These are phyloP conservation scores for Blastobotrys proliferans DNA, from an alignment of 1,139 yeast species.

Conservation along the genomic window DNA sequence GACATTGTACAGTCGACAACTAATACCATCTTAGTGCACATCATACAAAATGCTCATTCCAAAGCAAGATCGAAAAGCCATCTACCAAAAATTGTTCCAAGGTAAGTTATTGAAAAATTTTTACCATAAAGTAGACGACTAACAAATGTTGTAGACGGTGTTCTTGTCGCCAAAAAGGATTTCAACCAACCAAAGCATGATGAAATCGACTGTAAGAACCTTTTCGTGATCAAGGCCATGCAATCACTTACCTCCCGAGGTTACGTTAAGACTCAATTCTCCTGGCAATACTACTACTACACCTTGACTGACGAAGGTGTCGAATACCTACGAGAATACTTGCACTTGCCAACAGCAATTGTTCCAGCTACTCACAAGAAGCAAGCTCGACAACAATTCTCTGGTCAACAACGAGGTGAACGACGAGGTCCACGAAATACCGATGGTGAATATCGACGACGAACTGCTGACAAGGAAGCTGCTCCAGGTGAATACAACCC, in stretches of 20 bases:
- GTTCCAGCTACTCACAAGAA: conserved; percentile 98
- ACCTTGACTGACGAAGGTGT: conserved; percentile 99
- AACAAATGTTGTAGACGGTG: conserved; percentile 71
- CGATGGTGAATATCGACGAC: conserved; percentile 44
- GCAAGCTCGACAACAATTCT: conserved; percentile 81
- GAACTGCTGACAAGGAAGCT: conserved; percentile 33
- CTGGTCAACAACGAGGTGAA: conserved; percentile 34
- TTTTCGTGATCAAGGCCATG: conserved; percentile 97
- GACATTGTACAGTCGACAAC: background rate
- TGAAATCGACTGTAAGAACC: conserved; percentile 96
- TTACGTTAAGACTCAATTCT: conserved; percentile 98
- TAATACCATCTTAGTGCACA: too few relatives aligned
- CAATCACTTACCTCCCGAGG: conserved; percentile 99
- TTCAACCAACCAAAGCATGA: conserved; percentile 97
- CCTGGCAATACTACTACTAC: conserved; percentile 99
- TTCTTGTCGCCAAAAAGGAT: conserved; percentile 98
- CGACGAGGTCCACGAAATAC: conserved; percentile 35
- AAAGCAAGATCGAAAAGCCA: conserved; percentile 99
- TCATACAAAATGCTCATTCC: conserved; percentile 88
- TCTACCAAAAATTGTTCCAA: conserved; percentile 98
- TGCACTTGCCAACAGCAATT: conserved; percentile 97
- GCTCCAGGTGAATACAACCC: conserved; percentile 34
- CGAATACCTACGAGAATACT: conserved; percentile 96
- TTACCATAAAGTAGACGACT: conserved; percentile 1
- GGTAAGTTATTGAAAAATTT: conserved; percentile 53